phyloP scores from a whole-genome alignment of 768 basidiomycete species.

The Tylopilus vinaceipallidus region DNA sequence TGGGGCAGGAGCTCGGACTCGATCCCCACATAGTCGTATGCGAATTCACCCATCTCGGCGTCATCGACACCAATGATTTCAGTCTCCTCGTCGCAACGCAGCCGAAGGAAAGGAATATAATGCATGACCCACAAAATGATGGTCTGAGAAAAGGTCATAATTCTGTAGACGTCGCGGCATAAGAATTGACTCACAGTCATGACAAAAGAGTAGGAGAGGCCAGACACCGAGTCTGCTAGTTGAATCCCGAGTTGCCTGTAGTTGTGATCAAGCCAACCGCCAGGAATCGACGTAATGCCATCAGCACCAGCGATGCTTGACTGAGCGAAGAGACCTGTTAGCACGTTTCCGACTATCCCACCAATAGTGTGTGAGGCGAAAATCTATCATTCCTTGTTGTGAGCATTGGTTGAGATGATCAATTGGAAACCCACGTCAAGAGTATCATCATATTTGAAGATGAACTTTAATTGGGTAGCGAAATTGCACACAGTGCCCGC shows the following conservation, averaged over 20 bases:
- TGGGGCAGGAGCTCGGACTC: constrained; percentile 47
- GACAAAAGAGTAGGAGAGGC: constrained; percentile 69
- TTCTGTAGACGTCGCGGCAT: neutral
- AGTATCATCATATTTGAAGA: constrained; percentile 73
- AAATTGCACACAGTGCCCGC: constrained; percentile 88
- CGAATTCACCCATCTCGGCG: constrained; percentile 86
- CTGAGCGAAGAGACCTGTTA: constrained; percentile 90
- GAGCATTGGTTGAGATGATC: neutral
- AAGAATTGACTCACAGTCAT: constrained; percentile 55
- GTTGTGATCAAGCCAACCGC: constrained; percentile 87
- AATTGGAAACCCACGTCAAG: constrained; percentile 58
- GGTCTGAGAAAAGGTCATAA: constrained; percentile 41
- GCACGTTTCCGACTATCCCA: constrained; percentile 75
- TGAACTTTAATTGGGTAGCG: constrained; percentile 92
- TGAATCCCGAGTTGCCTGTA: constrained; percentile 85
- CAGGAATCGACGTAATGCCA: constrained; percentile 60
- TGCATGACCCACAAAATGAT: constrained; percentile 89
- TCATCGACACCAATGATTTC: constrained; percentile 89
- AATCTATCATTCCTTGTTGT: constrained; percentile 47
- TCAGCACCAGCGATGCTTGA: constrained; percentile 76
- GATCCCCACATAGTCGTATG: constrained; percentile 82
- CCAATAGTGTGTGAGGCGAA: constrained; percentile 85
- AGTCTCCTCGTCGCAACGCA: constrained; percentile 63
- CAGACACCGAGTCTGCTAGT: constrained; percentile 68
- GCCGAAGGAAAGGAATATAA: constrained; percentile 72